Base-by-base conservation (phyloP, 2,329 filamentous ascomycete species). In the Fusarium miscanthi region DNA sequence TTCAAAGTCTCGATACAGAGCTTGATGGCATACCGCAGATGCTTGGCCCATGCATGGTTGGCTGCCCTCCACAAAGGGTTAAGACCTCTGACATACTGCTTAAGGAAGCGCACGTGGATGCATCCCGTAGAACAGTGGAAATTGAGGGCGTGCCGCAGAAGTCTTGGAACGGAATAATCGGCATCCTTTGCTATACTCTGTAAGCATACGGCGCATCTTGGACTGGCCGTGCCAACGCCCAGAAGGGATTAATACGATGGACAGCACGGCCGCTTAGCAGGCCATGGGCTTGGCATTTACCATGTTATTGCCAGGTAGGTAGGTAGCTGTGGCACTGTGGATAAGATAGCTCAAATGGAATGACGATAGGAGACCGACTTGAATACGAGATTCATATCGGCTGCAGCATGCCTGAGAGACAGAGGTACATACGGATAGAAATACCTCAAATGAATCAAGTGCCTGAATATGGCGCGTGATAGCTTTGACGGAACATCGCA, bases 151-250 rank as follows among this genome's bases (percentile, higher is more conserved):
- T 77, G 72, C 48, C 66, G 52, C 64, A 67, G 61, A 77, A 74
- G 74, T 73, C 76, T 78, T 78, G 75, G 76, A 76, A 77, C 76
- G 76, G 76, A 68, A 75, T 73, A 61, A 63, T 70, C 76, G 76
- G 76, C 76, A 78, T 71, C 59, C 48, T 75, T 52, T 61, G 37
- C 60, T 66, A 48, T 66, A 63, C 59, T 70, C 53, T 66, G 70
- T 63, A 53, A 67, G 53, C 70, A 70, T 23, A 59, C 70, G 49
- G 66, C 64, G 66, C 63, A 62, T 63, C 54, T 71, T 73, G 59
- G 58, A 41, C 59, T 31, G 53, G 41, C 63, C 66, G 59, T 71
- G 60, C 70, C 70, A 74, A 69, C 66, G 54, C 70, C 68, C 59
- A 76, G 69, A 69, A 57, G 56, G 74, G 59, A 63, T 69, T 68